Evolutionary conservation across 192 early-diverging fungal species (phyloP).

Genomic region (Coemansia sp.): DNA sequence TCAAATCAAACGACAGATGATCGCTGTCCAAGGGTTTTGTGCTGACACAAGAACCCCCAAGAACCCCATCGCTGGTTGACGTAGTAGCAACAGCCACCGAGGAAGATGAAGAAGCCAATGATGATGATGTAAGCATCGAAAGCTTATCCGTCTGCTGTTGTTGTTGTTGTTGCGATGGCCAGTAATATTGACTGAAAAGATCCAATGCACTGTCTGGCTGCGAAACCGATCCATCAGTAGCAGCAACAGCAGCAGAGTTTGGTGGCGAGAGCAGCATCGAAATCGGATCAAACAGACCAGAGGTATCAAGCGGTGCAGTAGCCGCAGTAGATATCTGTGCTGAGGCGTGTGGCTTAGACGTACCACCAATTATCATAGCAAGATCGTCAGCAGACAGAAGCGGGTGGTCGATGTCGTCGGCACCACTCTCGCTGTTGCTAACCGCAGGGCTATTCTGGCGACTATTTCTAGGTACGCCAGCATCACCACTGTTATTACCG

Average conservation of each 20-base stretch:
- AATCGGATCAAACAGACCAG: slow-evolving; percentile 26
- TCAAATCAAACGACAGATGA: slow-evolving; percentile 23
- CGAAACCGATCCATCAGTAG: not conserved
- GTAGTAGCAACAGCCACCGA: too few relatives aligned
- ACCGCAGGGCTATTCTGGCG: slow-evolving; percentile 36
- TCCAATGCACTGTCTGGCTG: not conserved
- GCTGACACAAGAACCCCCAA: not conserved
- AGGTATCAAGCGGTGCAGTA: slow-evolving; percentile 5
- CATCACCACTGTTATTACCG: slow-evolving; percentile 17
- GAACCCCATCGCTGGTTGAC: too few relatives aligned
- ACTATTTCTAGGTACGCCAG: slow-evolving; percentile 34
- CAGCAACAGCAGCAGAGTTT: slow-evolving; percentile 9
- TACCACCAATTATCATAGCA: slow-evolving; percentile 22
- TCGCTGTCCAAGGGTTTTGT: not conserved
- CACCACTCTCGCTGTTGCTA: slow-evolving; percentile 39
- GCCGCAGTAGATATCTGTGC: not conserved
- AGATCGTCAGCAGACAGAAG: slow-evolving; percentile 19
- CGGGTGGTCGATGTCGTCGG: slow-evolving; percentile 18
- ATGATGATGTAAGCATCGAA: not conserved
- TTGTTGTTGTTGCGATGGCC: slow-evolving; percentile 1
- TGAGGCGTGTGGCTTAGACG: not conserved
- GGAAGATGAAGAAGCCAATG: not conserved
- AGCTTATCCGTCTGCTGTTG: slow-evolving; percentile 1
- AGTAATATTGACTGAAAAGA: slow-evolving; percentile 11
- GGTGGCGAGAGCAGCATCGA: slow-evolving; percentile 38